Base-by-base conservation (phyloP, 169 alveolate species). In the Blepharisma undulans region DNA sequence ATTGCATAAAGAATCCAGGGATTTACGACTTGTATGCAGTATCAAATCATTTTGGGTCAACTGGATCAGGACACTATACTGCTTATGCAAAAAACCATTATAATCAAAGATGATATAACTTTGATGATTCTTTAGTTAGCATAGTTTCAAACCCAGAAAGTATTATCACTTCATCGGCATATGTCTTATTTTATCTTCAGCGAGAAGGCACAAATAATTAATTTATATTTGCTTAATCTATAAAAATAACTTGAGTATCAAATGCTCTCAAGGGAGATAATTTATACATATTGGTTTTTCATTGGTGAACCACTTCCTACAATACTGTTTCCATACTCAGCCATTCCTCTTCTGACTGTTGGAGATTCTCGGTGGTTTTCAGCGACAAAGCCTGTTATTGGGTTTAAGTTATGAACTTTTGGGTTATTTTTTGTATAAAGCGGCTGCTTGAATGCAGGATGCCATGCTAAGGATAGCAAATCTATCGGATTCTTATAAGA, bases 51-150 rank as follows among this genome's bases (percentile, higher is more conserved):
- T 90, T 88, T 77, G 98, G 98, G 22, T 89, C 94, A 10, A 87
- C 95, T 78, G 95, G 96, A 22, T 94, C 94, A 4, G 98, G 98
- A 1, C 98, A 97, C 82, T 97, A 97, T 87, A 96, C 97, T 61
- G 98, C 98, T 19, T 95, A 89, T 93, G 94, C 96, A 34, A 93
- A 94, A 92, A 95, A 96, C 76, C 59, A 7, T 66, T 30, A 60
- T 25, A 94, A 92, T 59, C 90, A 90, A 3, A 92, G 88, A 76
- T 97, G 98, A 98, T 93, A 91, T 90, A 94, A 95, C 61, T 97
- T 94, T 89, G 94, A 97, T 92, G 98, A 95, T 90, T 90, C 88
- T 21, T 36, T 36, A 5, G 97, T 94, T 33, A 84, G 76, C 18
- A 21, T 14, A 0, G 90, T 80, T 80, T 79, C 79, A 91, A 86